Conservation (phyloP, 768 basidiomycete species). For the Zangia roseola region DNA sequence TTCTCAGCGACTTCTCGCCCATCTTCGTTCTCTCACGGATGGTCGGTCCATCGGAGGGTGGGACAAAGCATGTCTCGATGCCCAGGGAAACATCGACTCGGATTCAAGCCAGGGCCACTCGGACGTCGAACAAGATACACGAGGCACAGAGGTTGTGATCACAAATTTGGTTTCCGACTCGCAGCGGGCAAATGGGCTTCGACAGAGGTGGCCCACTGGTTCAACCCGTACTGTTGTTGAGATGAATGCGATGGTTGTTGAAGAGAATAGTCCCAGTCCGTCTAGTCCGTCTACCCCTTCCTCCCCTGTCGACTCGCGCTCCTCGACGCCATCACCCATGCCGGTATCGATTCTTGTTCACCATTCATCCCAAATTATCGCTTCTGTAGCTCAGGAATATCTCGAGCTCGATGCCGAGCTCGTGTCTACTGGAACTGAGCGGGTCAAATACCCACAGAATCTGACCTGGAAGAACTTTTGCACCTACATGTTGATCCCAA, state of each 20-base stretch:
- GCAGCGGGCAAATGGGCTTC: constrained; percentile 49
- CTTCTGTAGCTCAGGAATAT: constrained; percentile 71
- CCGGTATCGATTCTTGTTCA: constrained; percentile 50
- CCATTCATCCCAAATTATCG: constrained; percentile 65
- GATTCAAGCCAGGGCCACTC: constrained; percentile 21
- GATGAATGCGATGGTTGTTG: constrained; percentile 1
- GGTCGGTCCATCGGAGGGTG: constrained; percentile 56
- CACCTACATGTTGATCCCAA: constrained; percentile 85
- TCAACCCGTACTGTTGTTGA: constrained; percentile 3
- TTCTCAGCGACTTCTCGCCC: constrained; percentile 40
- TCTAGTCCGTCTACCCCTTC: constrained; percentile 3
- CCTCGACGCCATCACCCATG: constrained; percentile 14
- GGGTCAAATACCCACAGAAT: constrained; percentile 81
- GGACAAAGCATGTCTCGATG: constrained; percentile 56
- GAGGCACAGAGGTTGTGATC: constrained; percentile 45
- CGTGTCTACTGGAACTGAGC: constrained; percentile 62
- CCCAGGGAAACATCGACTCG: constrained; percentile 39
- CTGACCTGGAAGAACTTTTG: constrained; percentile 79
- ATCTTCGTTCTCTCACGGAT: constrained; percentile 47
- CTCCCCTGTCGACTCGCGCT: constrained; percentile 8
- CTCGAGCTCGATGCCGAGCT: constrained; percentile 77
- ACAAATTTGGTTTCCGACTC: constrained; percentile 51
- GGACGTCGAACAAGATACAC: constrained; percentile 34
- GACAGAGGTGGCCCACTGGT: constrained; percentile 53
- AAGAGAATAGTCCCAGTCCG: constrained; percentile 1